phyloP scores from a whole-genome alignment of 306 rosid species.

The Carpinus viminea region DNA sequence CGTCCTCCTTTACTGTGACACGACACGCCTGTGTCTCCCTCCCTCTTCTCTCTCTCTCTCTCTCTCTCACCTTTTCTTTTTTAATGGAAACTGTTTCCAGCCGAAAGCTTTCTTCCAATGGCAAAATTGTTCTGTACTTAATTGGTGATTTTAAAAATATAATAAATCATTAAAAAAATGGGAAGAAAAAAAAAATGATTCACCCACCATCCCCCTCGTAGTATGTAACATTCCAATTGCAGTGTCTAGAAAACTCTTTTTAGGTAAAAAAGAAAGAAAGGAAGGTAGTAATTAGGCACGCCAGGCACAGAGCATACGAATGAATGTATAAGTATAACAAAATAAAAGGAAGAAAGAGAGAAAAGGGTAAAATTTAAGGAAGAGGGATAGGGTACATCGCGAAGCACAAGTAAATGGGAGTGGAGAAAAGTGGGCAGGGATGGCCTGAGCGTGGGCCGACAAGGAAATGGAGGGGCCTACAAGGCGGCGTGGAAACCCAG shows the following conservation, averaged over 20 bases:
- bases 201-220: too few relatives aligned
- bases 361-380: too few relatives aligned
- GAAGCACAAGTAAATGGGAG: slow-evolving; percentile 50
- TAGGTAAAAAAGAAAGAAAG: not conserved
- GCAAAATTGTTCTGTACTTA: too few relatives aligned
- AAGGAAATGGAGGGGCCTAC: slow-evolving; percentile 34
- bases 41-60: not conserved
- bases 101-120: not conserved
- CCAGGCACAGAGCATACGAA: not conserved
- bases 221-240: too few relatives aligned
- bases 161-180: too few relatives aligned
- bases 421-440: slow-evolving; percentile 19
- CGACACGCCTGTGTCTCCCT: slow-evolving; percentile 14
- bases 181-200: too few relatives aligned
- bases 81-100: not conserved
- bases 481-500: slow-evolving; percentile 26
- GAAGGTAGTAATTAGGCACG: slow-evolving; percentile 4
- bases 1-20: slow-evolving; percentile 23
- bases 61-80: not conserved
- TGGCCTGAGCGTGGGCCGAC: slow-evolving; percentile 44
- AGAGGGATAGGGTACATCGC: slow-evolving; percentile 24
- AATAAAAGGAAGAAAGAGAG: too few relatives aligned
- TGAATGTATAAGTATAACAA: too few relatives aligned
- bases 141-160: too few relatives aligned
- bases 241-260: too few relatives aligned